Conservation (phyloP, 768 basidiomycete species). For the Lepiota subincarnata region DNA sequence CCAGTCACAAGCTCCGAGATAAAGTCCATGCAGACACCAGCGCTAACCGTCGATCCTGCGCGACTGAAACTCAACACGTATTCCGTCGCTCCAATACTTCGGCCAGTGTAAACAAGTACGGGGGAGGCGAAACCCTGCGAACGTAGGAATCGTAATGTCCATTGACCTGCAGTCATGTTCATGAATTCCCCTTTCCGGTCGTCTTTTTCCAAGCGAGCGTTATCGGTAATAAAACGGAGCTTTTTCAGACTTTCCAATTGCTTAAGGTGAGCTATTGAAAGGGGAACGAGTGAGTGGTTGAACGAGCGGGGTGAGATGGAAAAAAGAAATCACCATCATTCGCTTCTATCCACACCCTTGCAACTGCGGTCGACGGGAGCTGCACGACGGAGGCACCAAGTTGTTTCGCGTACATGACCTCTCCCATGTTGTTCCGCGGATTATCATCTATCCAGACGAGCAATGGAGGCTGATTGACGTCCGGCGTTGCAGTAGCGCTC, state of each 20-base stretch:
- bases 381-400: slow-evolving; percentile 21
- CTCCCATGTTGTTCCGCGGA: slow-evolving; percentile 15
- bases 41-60: slow-evolving; percentile 18
- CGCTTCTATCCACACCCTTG: slow-evolving; percentile 25
- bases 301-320: background rate
- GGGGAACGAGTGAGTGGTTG: background rate
- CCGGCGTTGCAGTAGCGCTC: background rate
- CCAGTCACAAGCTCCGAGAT: background rate
- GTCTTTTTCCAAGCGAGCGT: slow-evolving; percentile 20
- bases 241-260: slow-evolving; percentile 17
- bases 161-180: slow-evolving; percentile 23
- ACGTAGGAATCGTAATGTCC: slow-evolving; percentile 22
- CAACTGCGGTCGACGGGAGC: slow-evolving; percentile 23
- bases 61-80: slow-evolving; percentile 19
- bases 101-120: slow-evolving; percentile 20
- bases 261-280: slow-evolving; percentile 19
- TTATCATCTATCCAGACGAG: slow-evolving; percentile 28
- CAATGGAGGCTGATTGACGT: slow-evolving; percentile 12
- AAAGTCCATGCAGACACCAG: slow-evolving; percentile 2
- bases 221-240: slow-evolving; percentile 29
- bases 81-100: slow-evolving; percentile 15
- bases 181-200: slow-evolving; percentile 4
- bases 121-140: slow-evolving; percentile 17
- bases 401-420: slow-evolving; percentile 14
- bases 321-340: slow-evolving; percentile 18